Percentiles rank a stretch among this genome's conserved stretches.
phyloP scores from a whole-genome alignment of 2,329 filamentous ascomycete species.

The Colletotrichum sp. region DNA sequence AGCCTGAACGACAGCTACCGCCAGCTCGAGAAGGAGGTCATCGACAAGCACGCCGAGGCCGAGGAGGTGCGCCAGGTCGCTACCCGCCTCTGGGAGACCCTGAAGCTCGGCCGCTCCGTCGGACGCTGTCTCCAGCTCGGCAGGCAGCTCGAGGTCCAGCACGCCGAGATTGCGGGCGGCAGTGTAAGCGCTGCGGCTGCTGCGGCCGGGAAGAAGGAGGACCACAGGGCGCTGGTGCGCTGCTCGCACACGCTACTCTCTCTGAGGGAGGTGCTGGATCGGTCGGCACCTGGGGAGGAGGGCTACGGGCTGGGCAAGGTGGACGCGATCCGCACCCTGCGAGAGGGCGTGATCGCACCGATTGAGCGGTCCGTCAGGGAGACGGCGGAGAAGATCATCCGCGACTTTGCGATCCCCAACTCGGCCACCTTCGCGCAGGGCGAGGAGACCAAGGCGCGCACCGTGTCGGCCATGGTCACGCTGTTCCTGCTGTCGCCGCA shows the following conservation, averaged over 20 bases:
- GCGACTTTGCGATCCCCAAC: constrained; percentile 76
- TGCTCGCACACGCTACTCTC: constrained; percentile 81
- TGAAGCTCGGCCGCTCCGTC: constrained; percentile 78
- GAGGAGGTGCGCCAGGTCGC: constrained; percentile 74
- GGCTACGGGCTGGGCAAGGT: constrained; percentile 78
- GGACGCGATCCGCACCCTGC: constrained; percentile 72
- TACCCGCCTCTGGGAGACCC: constrained; percentile 78
- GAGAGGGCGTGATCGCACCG: constrained; percentile 71
- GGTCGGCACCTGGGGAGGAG: constrained; percentile 72
- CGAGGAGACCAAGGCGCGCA: constrained; percentile 77
- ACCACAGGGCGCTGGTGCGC: constrained; percentile 80
- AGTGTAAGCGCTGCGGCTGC: constrained; percentile 33
- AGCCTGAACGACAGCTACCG: constrained; percentile 85
- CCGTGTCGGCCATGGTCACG: constrained; percentile 75
- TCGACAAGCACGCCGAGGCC: constrained; percentile 83
- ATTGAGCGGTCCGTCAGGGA: constrained; percentile 77
- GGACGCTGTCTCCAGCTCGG: constrained; percentile 81
- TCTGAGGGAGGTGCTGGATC: constrained; percentile 74
- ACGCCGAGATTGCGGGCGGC: constrained; percentile 67
- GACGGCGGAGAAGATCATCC: constrained; percentile 77
- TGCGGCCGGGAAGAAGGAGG: constrained; percentile 60
- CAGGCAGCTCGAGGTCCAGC: constrained; percentile 85
- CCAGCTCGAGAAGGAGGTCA: constrained; percentile 84
- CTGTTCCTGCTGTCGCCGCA: constrained; percentile 84
- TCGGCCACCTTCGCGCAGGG: constrained; percentile 64